Conservation (phyloP, 2,329 filamentous ascomycete genomes). For the Fusarium penzigii region DNA sequence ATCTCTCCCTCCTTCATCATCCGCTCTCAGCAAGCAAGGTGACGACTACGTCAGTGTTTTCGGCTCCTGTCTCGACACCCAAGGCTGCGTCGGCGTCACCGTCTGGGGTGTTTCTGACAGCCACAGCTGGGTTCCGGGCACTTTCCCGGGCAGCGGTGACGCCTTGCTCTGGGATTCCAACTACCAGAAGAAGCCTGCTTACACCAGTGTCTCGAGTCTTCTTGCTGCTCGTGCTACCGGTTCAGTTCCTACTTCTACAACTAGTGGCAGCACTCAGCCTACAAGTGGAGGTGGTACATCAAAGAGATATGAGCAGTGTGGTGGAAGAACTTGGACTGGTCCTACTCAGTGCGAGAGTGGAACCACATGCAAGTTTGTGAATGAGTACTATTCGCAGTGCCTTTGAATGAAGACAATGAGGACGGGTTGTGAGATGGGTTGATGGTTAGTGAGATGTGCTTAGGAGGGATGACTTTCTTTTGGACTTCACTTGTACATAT, state of each 20-base stretch:
- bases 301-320: slow-evolving; percentile 9
- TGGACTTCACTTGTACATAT: too few relatives aligned
- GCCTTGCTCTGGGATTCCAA: slow-evolving; percentile 41
- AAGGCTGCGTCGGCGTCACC: slow-evolving; percentile 45
- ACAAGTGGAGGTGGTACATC: too few relatives aligned
- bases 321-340: slow-evolving; percentile 11
- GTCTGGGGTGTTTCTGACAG: slow-evolving; percentile 46
- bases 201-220: slow-evolving; percentile 38
- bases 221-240: slow-evolving; percentile 33
- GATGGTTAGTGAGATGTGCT: too few relatives aligned
- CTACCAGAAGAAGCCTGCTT: slow-evolving; percentile 42
- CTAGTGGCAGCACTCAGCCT: slow-evolving; percentile 1
- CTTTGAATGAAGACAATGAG: too few relatives aligned
- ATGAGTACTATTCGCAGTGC: slow-evolving; percentile 19
- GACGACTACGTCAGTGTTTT: slow-evolving; percentile 45
- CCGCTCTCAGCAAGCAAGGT: slow-evolving; percentile 47
- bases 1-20: slow-evolving; percentile 44
- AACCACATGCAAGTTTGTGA: slow-evolving; percentile 12
- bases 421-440: too few relatives aligned
- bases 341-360: slow-evolving; percentile 9
- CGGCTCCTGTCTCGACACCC: slow-evolving; percentile 39
- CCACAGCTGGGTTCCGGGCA: slow-evolving; percentile 40
- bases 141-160: slow-evolving; percentile 42
- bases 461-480: too few relatives aligned
- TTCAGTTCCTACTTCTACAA: slow-evolving; percentile 2